phyloP scores from a whole-genome alignment of 805 yeast genomes.

The Candida pseudoglaebosa region DNA sequence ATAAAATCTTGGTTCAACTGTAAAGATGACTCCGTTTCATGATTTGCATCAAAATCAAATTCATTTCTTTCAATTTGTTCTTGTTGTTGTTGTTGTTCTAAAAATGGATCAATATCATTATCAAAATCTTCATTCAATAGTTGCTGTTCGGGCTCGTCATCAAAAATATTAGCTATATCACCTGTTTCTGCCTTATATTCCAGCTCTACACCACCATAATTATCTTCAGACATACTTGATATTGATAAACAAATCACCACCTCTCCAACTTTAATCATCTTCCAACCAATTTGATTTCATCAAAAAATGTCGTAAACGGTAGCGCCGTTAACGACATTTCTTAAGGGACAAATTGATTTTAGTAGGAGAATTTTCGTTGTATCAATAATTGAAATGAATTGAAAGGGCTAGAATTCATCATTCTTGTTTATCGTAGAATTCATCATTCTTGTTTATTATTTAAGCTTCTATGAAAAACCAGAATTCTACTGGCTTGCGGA shows the following conservation, averaged over 20 bases:
- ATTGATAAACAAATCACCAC: not conserved
- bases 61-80: not conserved
- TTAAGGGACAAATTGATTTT: too few species aligned
- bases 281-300: too few species aligned
- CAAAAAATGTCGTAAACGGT: too few species aligned
- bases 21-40: not conserved
- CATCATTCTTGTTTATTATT: too few species aligned
- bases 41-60: not conserved
- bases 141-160: not conserved
- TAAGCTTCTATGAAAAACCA: too few species aligned
- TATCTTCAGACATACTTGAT: conserved; percentile 3
- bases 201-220: not conserved
- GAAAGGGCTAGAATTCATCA: too few species aligned
- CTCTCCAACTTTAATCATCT: too few species aligned
- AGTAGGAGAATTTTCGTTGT: too few species aligned
- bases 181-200: not conserved
- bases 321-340: too few species aligned
- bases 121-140: not conserved
- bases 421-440: too few species aligned
- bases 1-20: not conserved
- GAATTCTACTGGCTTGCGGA: too few species aligned
- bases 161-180: conserved; percentile 3
- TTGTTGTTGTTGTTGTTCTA: not conserved
- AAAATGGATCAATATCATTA: not conserved
- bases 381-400: too few species aligned